Base-by-base conservation (phyloP, 1,139 yeast species). In the Petasospora rhodanensis region DNA sequence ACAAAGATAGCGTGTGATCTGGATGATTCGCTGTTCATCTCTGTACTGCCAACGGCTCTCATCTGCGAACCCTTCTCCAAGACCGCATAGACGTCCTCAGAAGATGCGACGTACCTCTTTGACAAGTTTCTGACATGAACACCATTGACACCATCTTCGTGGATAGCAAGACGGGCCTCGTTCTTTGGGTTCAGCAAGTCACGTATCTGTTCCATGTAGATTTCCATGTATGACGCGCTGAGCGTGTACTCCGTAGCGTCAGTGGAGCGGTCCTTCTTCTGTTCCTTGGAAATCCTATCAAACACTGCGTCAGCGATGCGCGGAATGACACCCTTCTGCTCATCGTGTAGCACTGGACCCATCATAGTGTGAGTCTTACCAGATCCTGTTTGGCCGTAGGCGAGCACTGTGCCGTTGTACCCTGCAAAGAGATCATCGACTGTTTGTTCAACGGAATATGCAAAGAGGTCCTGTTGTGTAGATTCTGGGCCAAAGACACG, bases 301-400 rank as follows among this genome's bases (percentile, higher is more conserved):
- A 85, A 86, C 9, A 85, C 66, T 35, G 73, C 73, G 32, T 79
- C 79, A 13, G 83, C 71, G 12, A 85, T 76, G 24, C 94, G 64
- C 0, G 95, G 95, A 13, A 83, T 77, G 18, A 82, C 67, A 4
- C 96, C 96, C 14, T 66, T 54, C 2, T 49, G 52, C 0, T 61
- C 59, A 29, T 66, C 67, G 18, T 62, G 66, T n/a, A 67, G 50
- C 14, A 66, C 61, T 3, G 64, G 52, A 1, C 96, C 96, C 72
- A 83, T 73, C 94, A 87, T 82, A 3, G 95, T 82, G 52, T 76
- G 77, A 0, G 95, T 76, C 53, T 86, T 86, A 4, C 96, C 96
- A 1, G 93, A 73, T 0, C 95, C 93, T 1, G 94, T 81, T 54
- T 84, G 95, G 7, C 96, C 96, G 56, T 85, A 87, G 1, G 95